Evolutionary conservation across 441 rosid species (phyloP), one percentile per base, ranked within the genome.

Genomic region (Hura crepitans): DNA sequence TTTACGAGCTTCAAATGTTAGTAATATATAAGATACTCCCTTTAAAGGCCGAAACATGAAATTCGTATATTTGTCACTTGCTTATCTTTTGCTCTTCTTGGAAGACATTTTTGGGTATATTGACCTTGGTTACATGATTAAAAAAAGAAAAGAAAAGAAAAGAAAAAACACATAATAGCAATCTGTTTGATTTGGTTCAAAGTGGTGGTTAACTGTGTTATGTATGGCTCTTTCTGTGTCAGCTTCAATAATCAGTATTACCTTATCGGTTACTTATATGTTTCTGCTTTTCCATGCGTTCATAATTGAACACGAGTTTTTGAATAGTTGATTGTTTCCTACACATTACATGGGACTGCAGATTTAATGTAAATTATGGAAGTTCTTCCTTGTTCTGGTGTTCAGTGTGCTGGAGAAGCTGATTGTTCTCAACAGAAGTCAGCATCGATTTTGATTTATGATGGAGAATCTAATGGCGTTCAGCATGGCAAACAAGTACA

Each of bases 311-410:
- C 79, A 42, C 77, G 70, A 74, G 66, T 68, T 75, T 39, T 45
- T 50, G 37, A 33, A 65, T 55, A 65, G 54, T 71, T 58, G 55
- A 69, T 58, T 64, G 69, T 72, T 59, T 55, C 77, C 65, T 69
- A 57, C 78, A 61, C 68, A 47, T 76, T 76, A 62, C 64, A 78
- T 71, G 53, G 54, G 69, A 65, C 57, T 76, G 59, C 51, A 75
- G 65, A 46, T 50, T 74, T 65, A 69, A 70, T 61, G 75, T 75
- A 74, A 76, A 80, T 72, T 64, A 90, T 93, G 95, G 92, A 88
- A 75, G 77, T 81, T 66, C 70, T 82, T 71, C 80, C 88, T 68
- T 80, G 82, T 82, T 83, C 86, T 70, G 86, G 84, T 67, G 79
- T 81, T 80, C 83, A 79, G 74, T 75, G 71, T 66, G 79, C 72